These are phyloP conservation scores for Oryza australiensis DNA, from an alignment of 176 grass and related monocot species.

Conservation along the genomic window DNA sequence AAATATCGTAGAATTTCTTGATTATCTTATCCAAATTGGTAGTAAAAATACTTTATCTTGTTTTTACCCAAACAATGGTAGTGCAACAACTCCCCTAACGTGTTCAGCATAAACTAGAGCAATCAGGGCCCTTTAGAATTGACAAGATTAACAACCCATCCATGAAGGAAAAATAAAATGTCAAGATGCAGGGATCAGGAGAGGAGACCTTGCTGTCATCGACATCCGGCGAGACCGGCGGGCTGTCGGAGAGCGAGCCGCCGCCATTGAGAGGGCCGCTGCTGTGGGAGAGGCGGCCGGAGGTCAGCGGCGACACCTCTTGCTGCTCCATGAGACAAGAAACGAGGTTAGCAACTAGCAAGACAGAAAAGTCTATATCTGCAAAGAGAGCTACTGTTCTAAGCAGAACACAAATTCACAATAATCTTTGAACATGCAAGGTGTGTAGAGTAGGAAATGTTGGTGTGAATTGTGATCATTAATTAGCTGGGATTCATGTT, in stretches of 20 bases:
- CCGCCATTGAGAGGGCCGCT: constrained; percentile 90
- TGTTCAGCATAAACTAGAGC: background rate
- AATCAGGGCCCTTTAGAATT: background rate
- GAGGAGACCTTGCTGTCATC: constrained; percentile 71
- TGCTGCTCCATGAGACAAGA: constrained; percentile 17
- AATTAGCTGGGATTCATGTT: constrained; percentile 4
- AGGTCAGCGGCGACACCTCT: constrained; percentile 89
- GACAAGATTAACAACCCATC: background rate
- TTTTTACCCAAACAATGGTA: background rate
- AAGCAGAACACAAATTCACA: background rate
- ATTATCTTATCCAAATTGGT: background rate
- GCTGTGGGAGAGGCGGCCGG: constrained; percentile 96
- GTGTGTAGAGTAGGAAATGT: background rate
- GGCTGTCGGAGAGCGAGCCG: constrained; percentile 89
- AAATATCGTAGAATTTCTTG: background rate
- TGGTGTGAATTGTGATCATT: background rate
- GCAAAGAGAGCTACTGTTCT: background rate
- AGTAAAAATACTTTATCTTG: background rate
- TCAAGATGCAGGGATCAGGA: background rate
- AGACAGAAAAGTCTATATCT: background rate
- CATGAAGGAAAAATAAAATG: background rate
- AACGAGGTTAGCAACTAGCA: constrained; percentile 21
- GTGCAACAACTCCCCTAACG: background rate
- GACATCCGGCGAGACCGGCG: constrained; percentile 86
- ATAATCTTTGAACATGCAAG: background rate